Base-by-base conservation (phyloP, 176 grass and related monocot genomes). In the Oryza officinalis region DNA sequence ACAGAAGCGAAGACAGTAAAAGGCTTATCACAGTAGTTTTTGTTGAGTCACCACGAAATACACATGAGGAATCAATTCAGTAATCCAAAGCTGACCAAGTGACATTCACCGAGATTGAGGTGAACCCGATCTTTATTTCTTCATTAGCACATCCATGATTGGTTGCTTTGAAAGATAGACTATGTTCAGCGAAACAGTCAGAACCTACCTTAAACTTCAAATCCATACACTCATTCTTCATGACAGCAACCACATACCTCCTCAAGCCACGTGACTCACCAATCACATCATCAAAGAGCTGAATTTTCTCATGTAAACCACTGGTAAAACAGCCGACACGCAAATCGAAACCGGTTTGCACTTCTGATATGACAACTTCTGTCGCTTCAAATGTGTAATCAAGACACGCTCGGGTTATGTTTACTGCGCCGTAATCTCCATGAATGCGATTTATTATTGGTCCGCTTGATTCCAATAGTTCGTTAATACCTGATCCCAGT, bases 331-430 rank as follows among this genome's bases (percentile, higher is more conserved):
- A 78, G 6, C 20, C 5, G 1, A 85, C 27, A 45, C 13, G 5
- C 27, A 85, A 13, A 63, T 1, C 25, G 27, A 78, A 85, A 25
- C 35, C 26, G 13, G 50, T 57, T 1, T 26, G 11, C 8, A 78
- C 49, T 35, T 85, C 37, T 20, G 52, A 85, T 63, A 85, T 26
- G 13, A 1, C 2, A 33, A 85, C 75, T 63, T 85, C 75, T 1
- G 27, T 71, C 0, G 49, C 83, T 74, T 70, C 50, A 41, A 85
- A 50, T 1, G 13, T 74, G 17, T 54, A 54, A 5, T 54, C 4
- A 54, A 54, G 49, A 63, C 5, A 50, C 61, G 74, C 17, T 33
- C 4, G 4, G 12, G 37, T 78, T 78, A 85, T 45, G 18, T 71
- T 50, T 20, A 85, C 8, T 7, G 35, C 8, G 0, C 83, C 74